phyloP scores from a whole-genome alignment of 2,329 filamentous ascomycete species.

The Colletotrichum echinochloae region DNA sequence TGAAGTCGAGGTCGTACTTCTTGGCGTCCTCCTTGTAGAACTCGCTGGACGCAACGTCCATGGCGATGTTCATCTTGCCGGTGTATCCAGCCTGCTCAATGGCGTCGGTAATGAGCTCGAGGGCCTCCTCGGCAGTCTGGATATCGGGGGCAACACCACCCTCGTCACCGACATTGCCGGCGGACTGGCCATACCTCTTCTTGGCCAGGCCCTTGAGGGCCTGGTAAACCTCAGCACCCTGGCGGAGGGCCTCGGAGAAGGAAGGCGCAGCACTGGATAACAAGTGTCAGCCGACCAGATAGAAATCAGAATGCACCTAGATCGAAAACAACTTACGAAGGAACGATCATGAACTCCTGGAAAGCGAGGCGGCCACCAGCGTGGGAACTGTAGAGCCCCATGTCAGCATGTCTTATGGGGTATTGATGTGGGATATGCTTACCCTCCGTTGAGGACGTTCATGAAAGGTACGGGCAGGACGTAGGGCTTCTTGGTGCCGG shows the following conservation, averaged over 20 bases:
- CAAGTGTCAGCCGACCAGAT: neutral
- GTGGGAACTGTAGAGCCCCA: conserved; percentile 74
- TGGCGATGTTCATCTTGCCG: conserved; percentile 96
- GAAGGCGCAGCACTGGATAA: conserved; percentile 77
- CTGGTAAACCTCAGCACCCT: conserved; percentile 98
- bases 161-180: conserved; percentile 99
- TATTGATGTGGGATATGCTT: conserved; percentile 43
- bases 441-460: conserved; percentile 89
- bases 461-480: conserved; percentile 92
- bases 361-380: conserved; percentile 95
- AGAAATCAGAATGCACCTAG: neutral
- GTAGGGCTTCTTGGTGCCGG: conserved; percentile 91
- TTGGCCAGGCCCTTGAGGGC: conserved; percentile 96
- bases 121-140: conserved; percentile 94
- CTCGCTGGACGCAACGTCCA: conserved; percentile 99
- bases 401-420: conserved; percentile 7
- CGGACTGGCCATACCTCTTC: conserved; percentile 99
- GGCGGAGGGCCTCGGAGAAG: conserved; percentile 96
- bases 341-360: conserved; percentile 97
- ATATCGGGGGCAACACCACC: conserved; percentile 99
- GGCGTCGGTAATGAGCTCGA: conserved; percentile 93
- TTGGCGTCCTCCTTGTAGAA: conserved; percentile 98
- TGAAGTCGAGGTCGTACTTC: conserved; percentile 99
- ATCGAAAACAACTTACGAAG: conserved; percentile 67
- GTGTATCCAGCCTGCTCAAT: conserved; percentile 97